Evolutionary conservation across 768 basidiomycete genomes (phyloP).

Genomic region (Boletus rubropictus): DNA sequence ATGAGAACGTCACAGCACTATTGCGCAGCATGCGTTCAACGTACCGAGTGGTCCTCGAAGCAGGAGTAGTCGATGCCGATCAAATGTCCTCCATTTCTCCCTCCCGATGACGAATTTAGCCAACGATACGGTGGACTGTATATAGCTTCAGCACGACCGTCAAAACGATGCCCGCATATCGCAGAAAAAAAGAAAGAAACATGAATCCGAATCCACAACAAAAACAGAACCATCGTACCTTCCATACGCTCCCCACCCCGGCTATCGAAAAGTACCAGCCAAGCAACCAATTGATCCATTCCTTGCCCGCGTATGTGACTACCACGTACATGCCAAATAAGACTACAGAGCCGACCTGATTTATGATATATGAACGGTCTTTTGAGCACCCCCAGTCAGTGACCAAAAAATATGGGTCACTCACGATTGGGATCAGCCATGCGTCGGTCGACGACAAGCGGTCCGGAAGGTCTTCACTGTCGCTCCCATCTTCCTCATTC

Average conservation of each 20-base stretch:
- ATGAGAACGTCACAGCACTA: slow-evolving; percentile 3
- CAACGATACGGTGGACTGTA: slow-evolving; percentile 48
- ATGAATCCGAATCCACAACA: background rate
- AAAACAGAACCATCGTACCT: slow-evolving; percentile 30
- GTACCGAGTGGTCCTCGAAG: slow-evolving; percentile 44
- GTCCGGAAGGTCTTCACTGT: slow-evolving; percentile 54
- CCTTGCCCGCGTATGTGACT: slow-evolving; percentile 70
- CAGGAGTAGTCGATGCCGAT: slow-evolving; percentile 39
- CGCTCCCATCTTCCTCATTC: slow-evolving; percentile 41
- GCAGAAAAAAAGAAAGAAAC: too few species aligned
- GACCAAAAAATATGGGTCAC: slow-evolving; percentile 21
- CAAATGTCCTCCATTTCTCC: slow-evolving; percentile 53
- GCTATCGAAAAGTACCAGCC: slow-evolving; percentile 68
- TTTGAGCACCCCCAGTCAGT: too few species aligned
- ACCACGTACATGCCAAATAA: slow-evolving; percentile 65
- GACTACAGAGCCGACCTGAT: slow-evolving; percentile 61
- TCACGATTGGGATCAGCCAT: slow-evolving; percentile 70
- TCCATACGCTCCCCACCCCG: slow-evolving; percentile 64
- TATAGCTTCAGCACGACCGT: background rate
- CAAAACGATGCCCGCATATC: background rate
- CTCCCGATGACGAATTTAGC: slow-evolving; percentile 45
- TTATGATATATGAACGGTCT: too few species aligned
- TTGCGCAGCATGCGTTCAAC: slow-evolving; percentile 9
- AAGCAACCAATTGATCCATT: slow-evolving; percentile 79
- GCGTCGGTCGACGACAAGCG: slow-evolving; percentile 64